phyloP scores from a whole-genome alignment of 768 basidiomycete genomes.

The Russula sp. region DNA sequence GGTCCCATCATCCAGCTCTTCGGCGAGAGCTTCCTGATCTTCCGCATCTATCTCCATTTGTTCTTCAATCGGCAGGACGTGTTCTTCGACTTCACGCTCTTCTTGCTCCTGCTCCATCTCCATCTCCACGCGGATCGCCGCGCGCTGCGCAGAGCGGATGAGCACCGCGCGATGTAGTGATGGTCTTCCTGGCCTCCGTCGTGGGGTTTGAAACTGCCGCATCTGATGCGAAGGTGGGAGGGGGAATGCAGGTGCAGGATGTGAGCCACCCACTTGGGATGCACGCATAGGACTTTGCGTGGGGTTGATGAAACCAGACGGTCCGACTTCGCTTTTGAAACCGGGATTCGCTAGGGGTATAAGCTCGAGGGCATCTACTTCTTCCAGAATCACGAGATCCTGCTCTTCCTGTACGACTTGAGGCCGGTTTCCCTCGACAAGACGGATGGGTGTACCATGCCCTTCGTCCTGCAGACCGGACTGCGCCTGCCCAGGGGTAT shows the following conservation, averaged over 20 bases:
- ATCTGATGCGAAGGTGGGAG: constrained; percentile 22
- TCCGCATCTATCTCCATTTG: constrained; percentile 18
- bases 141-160: constrained; percentile 61
- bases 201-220: constrained; percentile 23
- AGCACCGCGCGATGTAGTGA: constrained; percentile 65
- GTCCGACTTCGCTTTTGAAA: constrained; percentile 14
- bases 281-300: constrained; percentile 7
- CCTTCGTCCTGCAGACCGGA: constrained; percentile 38
- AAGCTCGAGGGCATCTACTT: constrained; percentile 37
- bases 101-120: constrained; percentile 45
- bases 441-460: constrained; percentile 39
- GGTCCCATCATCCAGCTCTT: constrained; percentile 16
- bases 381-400: constrained; percentile 67
- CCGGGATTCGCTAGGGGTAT: constrained; percentile 13
- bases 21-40: constrained; percentile 7
- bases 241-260: constrained; percentile 12
- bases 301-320: constrained; percentile 4
- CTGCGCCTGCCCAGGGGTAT: constrained; percentile 17
- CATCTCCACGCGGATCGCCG: constrained; percentile 43
- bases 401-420: constrained; percentile 62
- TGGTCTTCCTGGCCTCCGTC: constrained; percentile 29
- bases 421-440: constrained; percentile 60
- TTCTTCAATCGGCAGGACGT: constrained; percentile 18
- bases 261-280: constrained; percentile 6
- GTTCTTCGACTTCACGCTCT: constrained; percentile 27